Conservation (phyloP, 352 stramenopile species). For the Phytophthora foliorum region DNA sequence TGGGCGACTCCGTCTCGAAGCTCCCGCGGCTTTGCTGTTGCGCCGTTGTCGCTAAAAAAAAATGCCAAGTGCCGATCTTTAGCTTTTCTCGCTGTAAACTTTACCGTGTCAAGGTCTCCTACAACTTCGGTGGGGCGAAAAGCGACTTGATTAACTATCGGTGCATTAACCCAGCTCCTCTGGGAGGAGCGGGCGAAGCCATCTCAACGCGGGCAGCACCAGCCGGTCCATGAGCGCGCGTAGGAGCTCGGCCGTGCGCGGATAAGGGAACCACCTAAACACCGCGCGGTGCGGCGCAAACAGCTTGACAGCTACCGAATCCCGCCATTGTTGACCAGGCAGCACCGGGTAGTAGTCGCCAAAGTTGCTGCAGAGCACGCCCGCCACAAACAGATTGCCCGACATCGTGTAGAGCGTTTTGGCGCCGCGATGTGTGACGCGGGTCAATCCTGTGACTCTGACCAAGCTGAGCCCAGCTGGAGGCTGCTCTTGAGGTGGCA, state of each 20-base stretch:
- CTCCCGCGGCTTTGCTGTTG: constrained; percentile 28
- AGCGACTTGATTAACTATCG: constrained; percentile 4
- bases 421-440: constrained; percentile 36
- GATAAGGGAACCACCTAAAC: constrained; percentile 62
- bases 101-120: background rate
- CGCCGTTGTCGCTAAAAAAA: constrained; percentile 25
- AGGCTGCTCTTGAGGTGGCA: background rate
- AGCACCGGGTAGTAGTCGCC: constrained; percentile 70
- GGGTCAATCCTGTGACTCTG: constrained; percentile 41
- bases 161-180: constrained; percentile 10
- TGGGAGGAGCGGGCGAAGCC: constrained; percentile 32
- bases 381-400: constrained; percentile 76
- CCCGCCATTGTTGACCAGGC: constrained; percentile 37
- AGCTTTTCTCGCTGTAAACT: constrained; percentile 31
- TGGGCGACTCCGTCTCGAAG: constrained; percentile 18
- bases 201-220: constrained; percentile 56
- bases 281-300: constrained; percentile 59
- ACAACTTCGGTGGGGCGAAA: constrained; percentile 21
- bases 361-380: constrained; percentile 83
- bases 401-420: constrained; percentile 74
- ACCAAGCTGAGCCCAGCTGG: constrained; percentile 17
- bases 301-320: constrained; percentile 56
- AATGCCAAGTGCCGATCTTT: constrained; percentile 21
- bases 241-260: constrained; percentile 51
- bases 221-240: constrained; percentile 53